Base-by-base conservation (phyloP, 75 land plant genomes). In the Adiantum capillusveneris region DNA sequence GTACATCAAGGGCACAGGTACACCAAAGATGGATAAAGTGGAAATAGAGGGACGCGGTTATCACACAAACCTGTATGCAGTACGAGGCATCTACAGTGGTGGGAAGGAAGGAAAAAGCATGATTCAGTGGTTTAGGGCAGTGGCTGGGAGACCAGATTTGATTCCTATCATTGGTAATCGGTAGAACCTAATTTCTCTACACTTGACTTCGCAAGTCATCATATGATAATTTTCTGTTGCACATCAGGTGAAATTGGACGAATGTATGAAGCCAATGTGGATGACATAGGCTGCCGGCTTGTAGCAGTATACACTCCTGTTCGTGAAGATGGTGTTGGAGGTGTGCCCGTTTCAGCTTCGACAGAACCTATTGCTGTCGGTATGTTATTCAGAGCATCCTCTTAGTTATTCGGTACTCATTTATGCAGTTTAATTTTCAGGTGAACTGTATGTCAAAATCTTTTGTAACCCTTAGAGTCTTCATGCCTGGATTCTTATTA, bases 211-310 rank as follows among this genome's bases (percentile, higher is more conserved):
- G 11, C 51, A 19, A 20, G 25, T 53, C 29, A 1, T 18, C 25
- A 27, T 53, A 6, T 53, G 55, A 26, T 3, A 18, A 25, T 3
- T 3, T 25, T 25, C 28, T 53, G 55, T 19, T 53, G 2, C 25
- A 7, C 50, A 59, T 22, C 87, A 90, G 96, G 99, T 34, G 96
- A 95, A 54, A 68, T 65, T 27, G 96, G 91, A 2, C 78, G 82
- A 56, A 95, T 86, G 96, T 95, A 89, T 58, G 99, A 95, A 70
- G 88, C 96, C 39, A 89, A 95, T 71, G 96, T 90, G 61, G 99
- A 95, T 75, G 99, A 95, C 61, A 94, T 95, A 31, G 96, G 99
- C 0, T 95, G 87, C 44, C 79, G 91, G 50, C 67, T 95, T 46
- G 96, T 95, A 12, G 99, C 84, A 6, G 55, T 89, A 29, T 95